Percentiles rank a stretch among this genome's conserved stretches.
These are phyloP conservation scores for Furcasterigmium furcatum DNA, from an alignment of 2,329 filamentous ascomycete species.

Conservation along the genomic window DNA sequence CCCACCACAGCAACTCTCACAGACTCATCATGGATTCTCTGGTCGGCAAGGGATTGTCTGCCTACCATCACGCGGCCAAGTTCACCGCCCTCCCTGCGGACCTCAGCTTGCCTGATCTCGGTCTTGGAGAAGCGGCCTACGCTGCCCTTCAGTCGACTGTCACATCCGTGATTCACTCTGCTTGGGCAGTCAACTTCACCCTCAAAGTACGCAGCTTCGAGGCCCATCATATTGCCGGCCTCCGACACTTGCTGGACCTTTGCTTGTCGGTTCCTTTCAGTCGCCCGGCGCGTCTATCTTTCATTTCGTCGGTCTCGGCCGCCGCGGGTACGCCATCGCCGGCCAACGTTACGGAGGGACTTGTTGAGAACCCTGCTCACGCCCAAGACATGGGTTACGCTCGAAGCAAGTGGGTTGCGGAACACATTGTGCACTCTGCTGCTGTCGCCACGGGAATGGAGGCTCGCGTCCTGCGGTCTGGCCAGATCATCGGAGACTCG, in stretches of 20 bases:
- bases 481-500: conserved; percentile 46
- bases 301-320: conserved; percentile 41
- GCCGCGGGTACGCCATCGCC: conserved; percentile 33
- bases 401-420: conserved; percentile 44
- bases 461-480: conserved; percentile 32
- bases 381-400: conserved; percentile 50
- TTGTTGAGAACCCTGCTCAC: conserved; percentile 26
- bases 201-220: conserved; percentile 45
- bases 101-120: conserved; percentile 34
- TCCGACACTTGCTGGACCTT: conserved; percentile 39
- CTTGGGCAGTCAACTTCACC: conserved; percentile 56
- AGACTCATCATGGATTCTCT: conserved; percentile 24
- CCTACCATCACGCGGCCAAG: conserved; percentile 18
- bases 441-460: conserved; percentile 22
- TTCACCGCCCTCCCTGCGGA: conserved; percentile 35
- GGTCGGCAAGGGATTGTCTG: conserved; percentile 18
- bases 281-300: conserved; percentile 33
- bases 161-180: conserved; percentile 44
- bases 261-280: conserved; percentile 27
- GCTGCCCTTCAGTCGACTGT: conserved; percentile 23
- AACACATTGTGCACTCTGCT: conserved; percentile 35
- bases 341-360: conserved; percentile 29
- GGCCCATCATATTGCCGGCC: conserved; percentile 36
- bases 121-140: conserved; percentile 24
- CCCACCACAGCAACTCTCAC: conserved; percentile 12